Evolutionary conservation across 768 basidiomycete species (phyloP), one percentile per base, ranked within the genome.

Genomic region (Mycena capillaripes): DNA sequence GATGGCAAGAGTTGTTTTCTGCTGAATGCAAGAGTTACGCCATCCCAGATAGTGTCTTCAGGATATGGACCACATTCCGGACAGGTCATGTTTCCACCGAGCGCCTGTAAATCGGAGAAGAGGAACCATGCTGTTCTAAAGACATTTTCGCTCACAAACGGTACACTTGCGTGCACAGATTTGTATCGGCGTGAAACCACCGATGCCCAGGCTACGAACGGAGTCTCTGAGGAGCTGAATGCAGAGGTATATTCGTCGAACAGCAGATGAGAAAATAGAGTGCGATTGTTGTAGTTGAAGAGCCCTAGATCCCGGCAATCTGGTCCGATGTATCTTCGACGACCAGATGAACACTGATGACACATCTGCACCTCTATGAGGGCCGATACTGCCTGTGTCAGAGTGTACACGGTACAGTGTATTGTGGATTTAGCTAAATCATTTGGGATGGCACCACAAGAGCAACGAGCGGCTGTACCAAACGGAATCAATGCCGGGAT

Each of bases 61-160:
- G 81, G 82, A 38, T 50, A 52, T 0, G 76, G 75, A 0, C 81
- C 80, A 75, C 81, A 84, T 7, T 11, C 29, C 0, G 73, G 68
- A 66, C 80, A 84, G 12, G 12, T 29, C 77, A 81, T 82, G 44
- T 80, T 77, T 4, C 42, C 55, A 0, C 76, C 74, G 19, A 81
- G 73, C 11, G 29, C 29, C 36, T 75, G 79, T 3, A 82, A 70
- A n/a, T 65, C 55, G 11, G 73, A 73, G 67, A 79, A 84, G 0
- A 80, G 57, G 50, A 84, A 85, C 84, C 84, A 85, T 0, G 73
- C 77, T 1, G 77, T 38, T 16, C 79, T 75, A 66, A 84, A 84
- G 0, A 79, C 53, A 21, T 81, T 68, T 16, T 78, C 79, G 7
- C 62, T 69, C 38, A 82, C 71, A 73, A 84, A 84, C 1, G 62